Percentiles rank a stretch among this genome's conserved stretches.
These are phyloP conservation scores for Cladochytrium tenue DNA, from an alignment of 371 early-diverging fungal genomes.

Conservation along the genomic window DNA sequence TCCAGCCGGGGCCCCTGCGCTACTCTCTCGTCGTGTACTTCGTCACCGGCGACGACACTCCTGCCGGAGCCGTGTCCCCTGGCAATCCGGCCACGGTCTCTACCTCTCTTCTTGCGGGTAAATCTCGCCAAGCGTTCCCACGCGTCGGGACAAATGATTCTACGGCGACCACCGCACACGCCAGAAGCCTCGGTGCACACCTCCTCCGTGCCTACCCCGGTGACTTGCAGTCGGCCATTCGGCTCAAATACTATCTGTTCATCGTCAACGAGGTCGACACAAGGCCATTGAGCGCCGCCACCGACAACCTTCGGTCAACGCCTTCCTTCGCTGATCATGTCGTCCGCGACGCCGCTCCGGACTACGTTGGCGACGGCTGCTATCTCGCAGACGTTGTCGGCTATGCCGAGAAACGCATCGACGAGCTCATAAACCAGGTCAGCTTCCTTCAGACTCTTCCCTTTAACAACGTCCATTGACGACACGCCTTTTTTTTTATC, in stretches of 20 bases:
- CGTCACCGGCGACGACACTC: background rate
- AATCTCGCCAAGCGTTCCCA: background rate
- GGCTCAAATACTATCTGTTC: constrained; percentile 36
- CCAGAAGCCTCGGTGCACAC: background rate
- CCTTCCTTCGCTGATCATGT: constrained; percentile 24
- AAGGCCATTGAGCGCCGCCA: constrained; percentile 31
- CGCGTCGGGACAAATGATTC: background rate
- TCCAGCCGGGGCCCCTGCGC: constrained; percentile 6
- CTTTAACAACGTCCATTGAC: background rate
- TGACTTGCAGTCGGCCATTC: constrained; percentile 4
- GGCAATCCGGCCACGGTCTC: background rate
- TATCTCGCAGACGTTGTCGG: constrained; percentile 46
- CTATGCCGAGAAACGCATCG: constrained; percentile 34
- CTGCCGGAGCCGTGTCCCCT: background rate
- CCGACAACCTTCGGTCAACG: constrained; percentile 14
- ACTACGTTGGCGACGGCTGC: constrained; percentile 43
- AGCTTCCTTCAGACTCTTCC: background rate
- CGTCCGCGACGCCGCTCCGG: constrained; percentile 34
- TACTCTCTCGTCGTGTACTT: constrained; percentile 23
- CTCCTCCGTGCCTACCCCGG: constrained; percentile 7
- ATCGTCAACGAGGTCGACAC: constrained; percentile 26
- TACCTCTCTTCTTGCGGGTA: background rate
- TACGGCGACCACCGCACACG: background rate
- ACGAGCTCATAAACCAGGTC: constrained; percentile 41
- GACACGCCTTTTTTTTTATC: background rate